Evolutionary conservation across 2,329 filamentous ascomycete genomes (phyloP).

Genomic region (Blastomyces emzantsi): DNA sequence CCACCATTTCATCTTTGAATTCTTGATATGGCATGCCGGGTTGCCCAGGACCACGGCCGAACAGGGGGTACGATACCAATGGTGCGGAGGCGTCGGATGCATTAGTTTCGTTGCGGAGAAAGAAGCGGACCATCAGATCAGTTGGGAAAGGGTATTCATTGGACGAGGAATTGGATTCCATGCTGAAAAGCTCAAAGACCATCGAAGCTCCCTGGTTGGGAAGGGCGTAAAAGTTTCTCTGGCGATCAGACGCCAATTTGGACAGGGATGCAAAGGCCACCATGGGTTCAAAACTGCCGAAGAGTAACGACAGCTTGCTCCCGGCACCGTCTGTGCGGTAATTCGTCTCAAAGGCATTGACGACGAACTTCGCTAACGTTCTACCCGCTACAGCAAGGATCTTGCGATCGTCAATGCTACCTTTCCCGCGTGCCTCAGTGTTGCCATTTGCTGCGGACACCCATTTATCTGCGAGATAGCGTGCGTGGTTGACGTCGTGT

Average conservation of each 20-base stretch:
- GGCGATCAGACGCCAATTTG: constrained; percentile 30
- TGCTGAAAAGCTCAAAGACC: constrained; percentile 46
- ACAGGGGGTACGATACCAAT: constrained; percentile 42
- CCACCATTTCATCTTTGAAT: constrained; percentile 40
- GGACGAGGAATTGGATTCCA: constrained; percentile 24
- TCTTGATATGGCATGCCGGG: constrained; percentile 43
- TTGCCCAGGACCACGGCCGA: constrained; percentile 39
- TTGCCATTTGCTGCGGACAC: constrained; percentile 42
- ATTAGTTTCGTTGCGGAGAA: constrained; percentile 49
- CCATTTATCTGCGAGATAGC: constrained; percentile 43
- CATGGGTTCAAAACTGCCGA: constrained; percentile 43
- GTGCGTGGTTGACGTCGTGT: constrained; percentile 30
- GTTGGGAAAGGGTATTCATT: constrained; percentile 32
- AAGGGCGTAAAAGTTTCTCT: constrained; percentile 41
- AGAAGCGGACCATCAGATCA: constrained; percentile 48
- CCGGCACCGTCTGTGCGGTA: constrained; percentile 29
- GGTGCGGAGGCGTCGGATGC: constrained; percentile 22
- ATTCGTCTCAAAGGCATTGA: constrained; percentile 33
- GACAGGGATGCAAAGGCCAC: constrained; percentile 44
- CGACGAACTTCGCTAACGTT: constrained; percentile 33
- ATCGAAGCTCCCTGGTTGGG: constrained; percentile 42
- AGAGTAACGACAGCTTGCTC: constrained; percentile 41
- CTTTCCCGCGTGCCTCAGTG: constrained; percentile 23
- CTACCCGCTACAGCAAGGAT: constrained; percentile 37
- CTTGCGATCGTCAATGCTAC: constrained; percentile 19